phyloP scores from a whole-genome alignment of 2,329 filamentous ascomycete genomes.

The Neonectria coccinea region DNA sequence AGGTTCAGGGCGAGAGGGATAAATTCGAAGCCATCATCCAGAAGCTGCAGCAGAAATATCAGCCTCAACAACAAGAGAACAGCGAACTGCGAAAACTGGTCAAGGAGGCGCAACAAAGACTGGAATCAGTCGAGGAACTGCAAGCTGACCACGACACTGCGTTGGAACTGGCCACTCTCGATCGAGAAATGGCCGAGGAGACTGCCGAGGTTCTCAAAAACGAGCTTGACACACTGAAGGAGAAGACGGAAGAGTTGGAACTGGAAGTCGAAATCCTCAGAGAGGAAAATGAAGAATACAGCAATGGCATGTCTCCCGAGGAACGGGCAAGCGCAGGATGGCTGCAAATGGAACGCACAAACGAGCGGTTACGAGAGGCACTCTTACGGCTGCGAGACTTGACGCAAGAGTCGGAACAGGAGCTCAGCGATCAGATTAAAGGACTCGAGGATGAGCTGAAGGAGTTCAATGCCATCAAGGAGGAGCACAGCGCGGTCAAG shows the following conservation, averaged over 20 bases:
- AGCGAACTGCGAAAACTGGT: conserved; percentile 79
- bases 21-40: conserved; percentile 88
- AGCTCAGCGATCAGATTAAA: conserved; percentile 80
- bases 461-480: conserved; percentile 74
- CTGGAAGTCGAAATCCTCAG: conserved; percentile 88
- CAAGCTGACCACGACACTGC: conserved; percentile 88
- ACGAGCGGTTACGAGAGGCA: conserved; percentile 87
- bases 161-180: conserved; percentile 87
- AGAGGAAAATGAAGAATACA: conserved; percentile 88
- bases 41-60: conserved; percentile 89
- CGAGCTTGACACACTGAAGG: conserved; percentile 82
- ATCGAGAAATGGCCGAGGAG: conserved; percentile 97
- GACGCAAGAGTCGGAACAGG: conserved; percentile 84
- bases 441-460: conserved; percentile 79
- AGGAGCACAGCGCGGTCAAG: conserved; percentile 76
- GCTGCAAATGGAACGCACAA: conserved; percentile 91
- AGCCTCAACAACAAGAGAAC: conserved; percentile 85
- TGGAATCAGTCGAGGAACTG: conserved; percentile 75
- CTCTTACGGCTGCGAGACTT: conserved; percentile 87
- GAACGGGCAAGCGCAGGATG: conserved; percentile 88
- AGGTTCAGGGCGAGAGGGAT: conserved; percentile 79
- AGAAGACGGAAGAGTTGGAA: conserved; percentile 84
- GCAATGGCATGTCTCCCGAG: conserved; percentile 86
- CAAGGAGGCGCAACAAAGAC: conserved; percentile 77
- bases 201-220: conserved; percentile 84